Evolutionary conservation across 768 basidiomycete genomes (phyloP), one percentile per base, ranked within the genome.

Genomic region (Russula virescens): DNA sequence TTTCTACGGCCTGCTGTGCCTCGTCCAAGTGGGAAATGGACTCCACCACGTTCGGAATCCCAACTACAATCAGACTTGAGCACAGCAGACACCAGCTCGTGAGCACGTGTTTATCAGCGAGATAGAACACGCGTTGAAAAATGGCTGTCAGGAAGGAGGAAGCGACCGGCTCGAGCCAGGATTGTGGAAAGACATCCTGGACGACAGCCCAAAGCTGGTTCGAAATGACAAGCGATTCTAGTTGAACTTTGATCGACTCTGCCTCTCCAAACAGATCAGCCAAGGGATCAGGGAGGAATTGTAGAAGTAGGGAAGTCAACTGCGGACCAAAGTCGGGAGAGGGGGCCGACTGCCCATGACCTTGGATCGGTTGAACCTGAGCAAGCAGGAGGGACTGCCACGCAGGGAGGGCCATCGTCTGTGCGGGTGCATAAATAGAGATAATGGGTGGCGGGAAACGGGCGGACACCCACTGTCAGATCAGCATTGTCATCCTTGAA

Each of bases 301-400:
- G 46, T 0, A 46, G 59, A 21, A 64, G 47, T 5, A 60, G n/a
- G 14, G 52, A 49, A 25, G 58, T 35, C 19, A 64, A 40, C 31
- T 23, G 42, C 13, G 0, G 8, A 18, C 40, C 47, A 43, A 60
- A 64, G 31, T 60, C 40, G 10, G 31, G n/a, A 8, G 42, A 50
- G n/a, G 28, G 38, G 18, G 23, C 23, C 13, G 23, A 23, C 10
- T 28, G 62, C 5, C 46, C 21, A 34, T 42, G 23, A 23, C 1
- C 47, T 16, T 19, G 47, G 19, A 48, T 38, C 35, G 10, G 51
- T 13, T 59, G 23, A 40, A 53, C 19, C 28, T 60, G 57, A 13
- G 28, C 53, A 25, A 42, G 43, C 25, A 64, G 23, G 35, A 64
- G 58, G 31, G 63, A 60, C 28, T 25, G 26, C 63, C 63, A 64